Evolutionary conservation across 2,329 filamentous ascomycete species (phyloP), one percentile per base, ranked within the genome.

Genomic region (Phyllosticta citrichinensis): DNA sequence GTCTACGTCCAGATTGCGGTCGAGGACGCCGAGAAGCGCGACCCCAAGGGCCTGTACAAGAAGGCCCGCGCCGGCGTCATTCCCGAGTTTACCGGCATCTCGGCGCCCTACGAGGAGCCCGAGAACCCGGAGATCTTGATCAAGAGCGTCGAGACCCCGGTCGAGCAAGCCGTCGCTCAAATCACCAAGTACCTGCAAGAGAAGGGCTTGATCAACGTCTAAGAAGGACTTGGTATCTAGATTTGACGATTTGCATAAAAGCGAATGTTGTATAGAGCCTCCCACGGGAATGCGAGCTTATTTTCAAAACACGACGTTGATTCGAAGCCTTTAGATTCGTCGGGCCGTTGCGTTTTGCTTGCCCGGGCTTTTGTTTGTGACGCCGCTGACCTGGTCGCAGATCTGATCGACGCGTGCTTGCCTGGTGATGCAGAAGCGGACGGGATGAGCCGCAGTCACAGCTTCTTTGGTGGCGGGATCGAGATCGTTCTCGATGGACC

Each of bases 11-110:
- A 99, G 75, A 86, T 97, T 12, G 89, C 91, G 14, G 82, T 97
- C 66, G 89, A 91, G 75, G 90, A 94, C 53, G 93, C 94, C 47
- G 93, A 97, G 83, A 81, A 93, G 83, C 86, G 94, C 65, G 94
- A 99, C 72, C 94, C 94, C 56, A 99, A 99, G 84, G 94, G 93
- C 5, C 79, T 97, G 63, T 99, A 99, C 79, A 96, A 96, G 83
- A 96, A 96, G 84, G 94, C 94, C 12, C 81, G 93, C 53, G 87
- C 89, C 57, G 94, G 94, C 53, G 86, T 95, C 75, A 97, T 97
- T 76, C 94, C 95, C 77, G 91, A 97, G 68, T 99, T 99, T 74
- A 99, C 94, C 1, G 94, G 94, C 61, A 91, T 97, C 70, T 92
- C 87, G 66, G 91, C 93, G 30, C 94, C 94, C 1, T 99, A 99